These are phyloP conservation scores for Capronia coronata DNA, from an alignment of 2,329 filamentous ascomycete genomes.

Conservation along the genomic window DNA sequence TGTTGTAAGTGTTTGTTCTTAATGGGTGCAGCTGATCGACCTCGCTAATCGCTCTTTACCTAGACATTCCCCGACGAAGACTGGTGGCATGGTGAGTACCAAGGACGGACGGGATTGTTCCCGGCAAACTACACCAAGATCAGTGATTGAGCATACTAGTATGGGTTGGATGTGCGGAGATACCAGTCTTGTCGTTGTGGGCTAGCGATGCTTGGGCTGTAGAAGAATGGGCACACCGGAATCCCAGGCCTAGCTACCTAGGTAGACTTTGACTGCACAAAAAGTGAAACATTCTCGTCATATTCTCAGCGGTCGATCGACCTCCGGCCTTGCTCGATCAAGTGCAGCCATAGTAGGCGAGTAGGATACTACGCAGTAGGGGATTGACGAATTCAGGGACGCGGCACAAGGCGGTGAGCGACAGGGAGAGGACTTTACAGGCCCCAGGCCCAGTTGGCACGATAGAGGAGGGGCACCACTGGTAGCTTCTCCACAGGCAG, in stretches of 20 bases:
- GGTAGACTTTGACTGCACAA: background rate
- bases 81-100: conserved; percentile 92
- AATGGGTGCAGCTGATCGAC: background rate
- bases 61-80: conserved; percentile 96
- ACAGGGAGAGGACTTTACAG: too few species aligned
- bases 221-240: background rate
- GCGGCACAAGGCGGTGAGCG: background rate
- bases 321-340: too few species aligned
- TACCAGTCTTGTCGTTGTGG: background rate
- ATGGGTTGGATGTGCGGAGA: background rate
- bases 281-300: too few species aligned
- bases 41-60: background rate
- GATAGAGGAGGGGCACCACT: background rate
- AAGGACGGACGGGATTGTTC: conserved; percentile 77
- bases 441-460: too few species aligned
- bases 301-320: too few species aligned
- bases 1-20: conserved; percentile 53
- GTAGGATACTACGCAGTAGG: too few species aligned
- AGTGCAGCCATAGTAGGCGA: too few species aligned
- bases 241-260: background rate
- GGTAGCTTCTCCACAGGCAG: background rate
- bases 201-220: background rate
- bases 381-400: too few species aligned
- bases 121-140: conserved; percentile 47
- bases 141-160: conserved; percentile 33